Percentiles rank a stretch among this genome's conserved stretches.
phyloP scores from a whole-genome alignment of 192 early-diverging fungal species.

The Coemansia sp. region DNA sequence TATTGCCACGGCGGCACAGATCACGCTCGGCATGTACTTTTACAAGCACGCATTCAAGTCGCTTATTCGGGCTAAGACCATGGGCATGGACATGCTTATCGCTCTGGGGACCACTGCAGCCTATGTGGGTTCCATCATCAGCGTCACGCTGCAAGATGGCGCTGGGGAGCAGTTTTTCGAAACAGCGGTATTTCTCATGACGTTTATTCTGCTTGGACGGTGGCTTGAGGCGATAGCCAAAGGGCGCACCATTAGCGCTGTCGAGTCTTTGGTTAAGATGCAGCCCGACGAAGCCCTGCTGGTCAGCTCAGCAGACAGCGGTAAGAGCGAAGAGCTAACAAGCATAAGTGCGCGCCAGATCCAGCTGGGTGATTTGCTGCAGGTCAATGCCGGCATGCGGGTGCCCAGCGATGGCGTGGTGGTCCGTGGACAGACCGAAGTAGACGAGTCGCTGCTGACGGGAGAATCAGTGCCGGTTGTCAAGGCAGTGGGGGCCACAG shows the following conservation, averaged over 20 bases:
- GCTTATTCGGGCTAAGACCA: slow-evolving; percentile 65
- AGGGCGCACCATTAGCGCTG: slow-evolving; percentile 75
- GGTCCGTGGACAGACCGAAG: slow-evolving; percentile 36
- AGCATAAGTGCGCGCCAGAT: slow-evolving; percentile 36
- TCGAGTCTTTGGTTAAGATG: slow-evolving; percentile 69
- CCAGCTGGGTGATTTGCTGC: slow-evolving; percentile 48
- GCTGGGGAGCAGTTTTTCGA: slow-evolving; percentile 88
- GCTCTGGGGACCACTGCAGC: slow-evolving; percentile 83
- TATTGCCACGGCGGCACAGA: slow-evolving; percentile 84
- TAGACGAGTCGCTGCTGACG: slow-evolving; percentile 94
- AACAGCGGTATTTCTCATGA: slow-evolving; percentile 85
- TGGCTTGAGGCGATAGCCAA: slow-evolving; percentile 94
- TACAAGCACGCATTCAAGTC: slow-evolving; percentile 77
- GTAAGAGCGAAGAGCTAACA: slow-evolving; percentile 19
- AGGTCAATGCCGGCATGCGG: slow-evolving; percentile 65
- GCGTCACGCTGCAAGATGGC: slow-evolving; percentile 52
- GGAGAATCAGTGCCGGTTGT: slow-evolving; percentile 86
- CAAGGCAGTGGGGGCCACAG: slow-evolving; percentile 63
- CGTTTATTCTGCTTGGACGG: slow-evolving; percentile 87
- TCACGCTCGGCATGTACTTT: slow-evolving; percentile 81
- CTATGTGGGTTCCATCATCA: slow-evolving; percentile 73
- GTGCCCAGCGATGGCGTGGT: slow-evolving; percentile 56
- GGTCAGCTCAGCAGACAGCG: slow-evolving; percentile 3
- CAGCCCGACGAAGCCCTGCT: slow-evolving; percentile 51
- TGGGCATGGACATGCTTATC: slow-evolving; percentile 96